phyloP scores from a whole-genome alignment of 192 early-diverging fungal species.

The Gaertneriomyces sp. region DNA sequence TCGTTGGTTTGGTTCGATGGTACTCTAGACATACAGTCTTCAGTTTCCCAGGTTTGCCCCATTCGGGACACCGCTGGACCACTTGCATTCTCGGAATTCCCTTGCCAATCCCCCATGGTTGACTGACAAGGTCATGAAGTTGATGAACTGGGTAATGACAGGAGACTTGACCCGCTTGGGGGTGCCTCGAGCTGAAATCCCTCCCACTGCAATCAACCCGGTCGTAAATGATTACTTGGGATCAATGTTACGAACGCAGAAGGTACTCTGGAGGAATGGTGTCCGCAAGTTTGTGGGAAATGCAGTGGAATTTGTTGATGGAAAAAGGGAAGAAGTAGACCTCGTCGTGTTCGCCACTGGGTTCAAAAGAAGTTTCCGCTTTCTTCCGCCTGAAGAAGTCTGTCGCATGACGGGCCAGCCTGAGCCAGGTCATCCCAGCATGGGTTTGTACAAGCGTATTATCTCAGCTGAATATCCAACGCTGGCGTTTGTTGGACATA shows the following conservation, averaged over 20 bases:
- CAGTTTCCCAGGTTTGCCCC: slow-evolving; percentile 17
- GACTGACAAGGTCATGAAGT: slow-evolving; percentile 4
- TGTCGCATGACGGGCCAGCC: slow-evolving; percentile 32
- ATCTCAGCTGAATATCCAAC: slow-evolving; percentile 47
- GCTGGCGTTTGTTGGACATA: slow-evolving; percentile 58
- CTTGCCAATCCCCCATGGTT: slow-evolving; percentile 10
- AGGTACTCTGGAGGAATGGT: background rate
- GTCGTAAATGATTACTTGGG: slow-evolving; percentile 16
- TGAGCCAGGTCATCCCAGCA: slow-evolving; percentile 31
- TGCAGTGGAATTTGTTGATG: slow-evolving; percentile 52
- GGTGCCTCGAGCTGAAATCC: background rate
- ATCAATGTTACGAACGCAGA: background rate
- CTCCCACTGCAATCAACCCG: slow-evolving; percentile 6
- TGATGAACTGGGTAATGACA: slow-evolving; percentile 9
- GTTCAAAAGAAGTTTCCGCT: slow-evolving; percentile 46
- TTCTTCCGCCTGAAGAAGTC: slow-evolving; percentile 38
- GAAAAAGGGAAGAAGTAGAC: slow-evolving; percentile 51
- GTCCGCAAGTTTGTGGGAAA: slow-evolving; percentile 10
- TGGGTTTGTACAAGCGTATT: slow-evolving; percentile 56
- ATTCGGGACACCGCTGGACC: slow-evolving; percentile 19
- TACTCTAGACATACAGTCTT: background rate
- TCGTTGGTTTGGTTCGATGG: background rate
- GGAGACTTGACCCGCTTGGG: slow-evolving; percentile 7
- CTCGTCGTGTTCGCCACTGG: slow-evolving; percentile 60
- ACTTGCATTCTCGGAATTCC: slow-evolving; percentile 6